Conservation (phyloP, 495 filamentous ascomycete species). For the Hypoxylon crocopeplum region DNA sequence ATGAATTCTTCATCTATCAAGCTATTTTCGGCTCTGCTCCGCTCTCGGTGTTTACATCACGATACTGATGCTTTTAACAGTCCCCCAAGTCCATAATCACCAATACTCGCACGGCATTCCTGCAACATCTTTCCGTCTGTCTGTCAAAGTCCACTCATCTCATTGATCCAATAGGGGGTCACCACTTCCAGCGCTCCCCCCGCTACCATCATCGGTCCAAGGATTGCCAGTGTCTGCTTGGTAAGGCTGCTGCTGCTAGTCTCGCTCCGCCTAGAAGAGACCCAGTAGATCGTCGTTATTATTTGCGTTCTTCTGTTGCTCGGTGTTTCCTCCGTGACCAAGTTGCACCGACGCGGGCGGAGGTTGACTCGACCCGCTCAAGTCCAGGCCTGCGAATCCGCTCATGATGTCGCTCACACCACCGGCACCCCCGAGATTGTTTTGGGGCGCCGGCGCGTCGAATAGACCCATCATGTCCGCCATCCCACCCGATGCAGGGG, state of each 20-base stretch:
- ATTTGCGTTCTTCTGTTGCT: slow-evolving; percentile 57
- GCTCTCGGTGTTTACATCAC: slow-evolving; percentile 6
- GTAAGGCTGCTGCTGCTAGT: not conserved
- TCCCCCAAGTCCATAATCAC: not conserved
- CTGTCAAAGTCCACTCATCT: not conserved
- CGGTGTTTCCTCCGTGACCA: slow-evolving; percentile 44
- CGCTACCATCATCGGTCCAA: not conserved
- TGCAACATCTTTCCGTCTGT: not conserved
- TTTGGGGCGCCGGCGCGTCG: slow-evolving; percentile 54
- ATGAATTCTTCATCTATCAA: slow-evolving; percentile 19
- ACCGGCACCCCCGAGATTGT: slow-evolving; percentile 31
- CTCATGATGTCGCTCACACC: slow-evolving; percentile 73
- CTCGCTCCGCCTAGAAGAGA: slow-evolving; percentile 67
- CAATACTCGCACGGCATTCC: not conserved
- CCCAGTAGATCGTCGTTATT: slow-evolving; percentile 92
- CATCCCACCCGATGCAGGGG: slow-evolving; percentile 63
- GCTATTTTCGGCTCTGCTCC: slow-evolving; percentile 1
- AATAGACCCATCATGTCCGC: slow-evolving; percentile 93
- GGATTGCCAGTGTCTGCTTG: slow-evolving; percentile 7
- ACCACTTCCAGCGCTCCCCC: not conserved
- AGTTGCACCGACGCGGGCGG: slow-evolving; percentile 60
- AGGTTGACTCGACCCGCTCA: slow-evolving; percentile 68
- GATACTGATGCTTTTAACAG: slow-evolving; percentile 8
- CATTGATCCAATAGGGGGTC: slow-evolving; percentile 25
- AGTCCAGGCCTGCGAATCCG: slow-evolving; percentile 80